Evolutionary conservation across 176 grass and related monocot species (phyloP).

Genomic region (Tillandsia fasciculata): DNA sequence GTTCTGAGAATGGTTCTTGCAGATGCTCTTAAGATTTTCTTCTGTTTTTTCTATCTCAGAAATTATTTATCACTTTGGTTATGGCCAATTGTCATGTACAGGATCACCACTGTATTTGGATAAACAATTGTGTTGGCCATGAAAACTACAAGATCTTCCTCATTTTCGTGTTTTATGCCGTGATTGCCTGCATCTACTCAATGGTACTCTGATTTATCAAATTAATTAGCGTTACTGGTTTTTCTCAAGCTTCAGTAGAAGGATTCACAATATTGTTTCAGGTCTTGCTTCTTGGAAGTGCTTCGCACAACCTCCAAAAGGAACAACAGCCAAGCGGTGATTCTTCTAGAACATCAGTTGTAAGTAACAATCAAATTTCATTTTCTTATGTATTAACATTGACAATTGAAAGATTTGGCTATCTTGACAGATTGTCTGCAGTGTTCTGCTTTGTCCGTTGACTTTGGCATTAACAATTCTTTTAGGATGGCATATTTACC

Average conservation of each 20-base stretch:
- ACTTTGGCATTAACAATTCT: constrained; percentile 48
- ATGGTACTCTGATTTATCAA: constrained; percentile 27
- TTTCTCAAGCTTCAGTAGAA: constrained; percentile 12
- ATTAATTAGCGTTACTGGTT: neutral
- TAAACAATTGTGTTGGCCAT: too few species aligned
- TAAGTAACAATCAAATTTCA: constrained; percentile 30
- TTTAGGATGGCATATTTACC: constrained; percentile 87
- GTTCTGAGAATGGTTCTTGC: constrained; percentile 72
- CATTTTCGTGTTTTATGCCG: constrained; percentile 69
- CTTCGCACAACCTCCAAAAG: constrained; percentile 40
- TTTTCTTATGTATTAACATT: neutral
- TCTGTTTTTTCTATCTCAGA: too few species aligned
- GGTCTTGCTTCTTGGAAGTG: constrained; percentile 60
- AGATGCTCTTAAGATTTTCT: neutral
- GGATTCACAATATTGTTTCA: constrained; percentile 34
- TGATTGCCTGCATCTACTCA: constrained; percentile 78
- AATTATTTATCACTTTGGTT: too few species aligned
- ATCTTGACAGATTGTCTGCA: constrained; percentile 63
- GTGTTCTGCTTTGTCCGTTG: constrained; percentile 58
- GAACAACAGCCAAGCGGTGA: constrained; percentile 46
- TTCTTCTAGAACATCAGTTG: constrained; percentile 73
- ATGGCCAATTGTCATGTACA: too few species aligned
- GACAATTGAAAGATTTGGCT: constrained; percentile 5
- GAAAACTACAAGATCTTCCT: constrained; percentile 92
- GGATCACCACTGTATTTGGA: too few species aligned